These are phyloP conservation scores for Batkoa obscura DNA, from an alignment of 371 early-diverging fungal species.

Conservation along the genomic window DNA sequence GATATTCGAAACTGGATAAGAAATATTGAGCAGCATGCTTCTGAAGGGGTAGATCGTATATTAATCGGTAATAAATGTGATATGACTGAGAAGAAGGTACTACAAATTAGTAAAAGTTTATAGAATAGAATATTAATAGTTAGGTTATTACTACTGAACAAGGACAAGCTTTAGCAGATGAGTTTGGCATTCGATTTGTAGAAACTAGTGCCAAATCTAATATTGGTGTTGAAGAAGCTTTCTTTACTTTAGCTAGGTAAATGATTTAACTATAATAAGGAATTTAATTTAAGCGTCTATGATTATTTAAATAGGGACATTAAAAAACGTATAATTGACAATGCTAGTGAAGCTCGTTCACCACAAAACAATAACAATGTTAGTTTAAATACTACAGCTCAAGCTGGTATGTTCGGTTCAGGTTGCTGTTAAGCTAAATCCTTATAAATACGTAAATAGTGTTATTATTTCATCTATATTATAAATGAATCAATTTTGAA, in stretches of 20 bases:
- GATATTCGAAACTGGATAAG: conserved; percentile 97
- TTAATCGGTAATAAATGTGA: conserved; percentile 98
- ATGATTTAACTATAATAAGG: neutral
- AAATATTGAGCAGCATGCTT: conserved; percentile 95
- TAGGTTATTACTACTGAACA: conserved; percentile 51
- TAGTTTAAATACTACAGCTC: neutral
- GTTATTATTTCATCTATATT: no score
- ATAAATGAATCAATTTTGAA: no score
- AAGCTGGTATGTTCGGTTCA: neutral
- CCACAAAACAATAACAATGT: conserved; percentile 7
- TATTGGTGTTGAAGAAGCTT: conserved; percentile 94
- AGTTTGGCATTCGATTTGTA: conserved; percentile 74
- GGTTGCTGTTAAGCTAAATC: conserved; percentile 11
- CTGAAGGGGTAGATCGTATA: conserved; percentile 92
- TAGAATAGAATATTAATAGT: neutral
- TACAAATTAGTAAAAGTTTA: no score
- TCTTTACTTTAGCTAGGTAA: conserved; percentile 87
- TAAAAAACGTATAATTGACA: conserved; percentile 43
- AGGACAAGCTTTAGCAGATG: conserved; percentile 70
- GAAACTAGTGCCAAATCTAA: conserved; percentile 95
- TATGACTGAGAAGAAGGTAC: conserved; percentile 69
- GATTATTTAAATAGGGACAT: conserved; percentile 23
- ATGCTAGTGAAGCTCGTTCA: conserved; percentile 17
- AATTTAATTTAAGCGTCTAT: neutral
- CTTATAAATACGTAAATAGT: no score